phyloP scores from a whole-genome alignment of 345 rosid species.

The Pelargonium nanum region DNA sequence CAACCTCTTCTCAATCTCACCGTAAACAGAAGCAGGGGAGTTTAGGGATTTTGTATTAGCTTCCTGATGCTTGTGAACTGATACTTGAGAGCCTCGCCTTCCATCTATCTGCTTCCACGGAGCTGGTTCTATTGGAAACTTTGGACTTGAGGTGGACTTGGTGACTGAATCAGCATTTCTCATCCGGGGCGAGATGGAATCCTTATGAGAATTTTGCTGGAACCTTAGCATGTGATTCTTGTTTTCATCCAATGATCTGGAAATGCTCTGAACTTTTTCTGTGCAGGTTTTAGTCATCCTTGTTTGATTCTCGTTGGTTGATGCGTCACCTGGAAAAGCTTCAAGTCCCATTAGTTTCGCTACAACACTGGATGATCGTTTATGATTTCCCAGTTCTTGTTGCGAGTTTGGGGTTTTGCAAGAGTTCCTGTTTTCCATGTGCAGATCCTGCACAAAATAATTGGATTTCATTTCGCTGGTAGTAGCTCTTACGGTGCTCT shows the following conservation, averaged over 20 bases:
- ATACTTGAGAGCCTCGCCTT: constrained; percentile 29
- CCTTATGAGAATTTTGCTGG: constrained; percentile 36
- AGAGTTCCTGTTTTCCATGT: constrained; percentile 12
- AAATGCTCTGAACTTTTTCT: constrained; percentile 16
- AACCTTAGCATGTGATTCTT: constrained; percentile 31
- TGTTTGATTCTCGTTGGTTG: constrained; percentile 13
- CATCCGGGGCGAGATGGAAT: constrained; percentile 29
- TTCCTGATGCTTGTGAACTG: constrained; percentile 19
- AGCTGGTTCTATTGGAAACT: constrained; percentile 52
- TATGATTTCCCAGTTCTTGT: constrained; percentile 46
- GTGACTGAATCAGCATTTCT: constrained; percentile 30
- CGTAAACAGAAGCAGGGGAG: constrained; percentile 44
- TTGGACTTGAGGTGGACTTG: constrained; percentile 34
- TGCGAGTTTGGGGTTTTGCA: constrained; percentile 17
- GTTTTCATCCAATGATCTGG: constrained; percentile 22
- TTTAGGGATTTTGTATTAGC: constrained; percentile 20
- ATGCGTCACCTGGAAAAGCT: constrained; percentile 31
- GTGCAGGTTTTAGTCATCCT: constrained; percentile 11
- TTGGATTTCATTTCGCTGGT: constrained; percentile 28
- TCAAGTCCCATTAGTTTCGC: constrained; percentile 93
- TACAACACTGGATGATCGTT: constrained; percentile 54
- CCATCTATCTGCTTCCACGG: constrained; percentile 60
- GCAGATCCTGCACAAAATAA: constrained; percentile 18
- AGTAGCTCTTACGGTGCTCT: constrained; percentile 32
- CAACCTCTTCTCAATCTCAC: constrained; percentile 73